These are phyloP conservation scores for Suhomyces bokatorum DNA, from an alignment of 1,139 yeast species.

Conservation along the genomic window DNA sequence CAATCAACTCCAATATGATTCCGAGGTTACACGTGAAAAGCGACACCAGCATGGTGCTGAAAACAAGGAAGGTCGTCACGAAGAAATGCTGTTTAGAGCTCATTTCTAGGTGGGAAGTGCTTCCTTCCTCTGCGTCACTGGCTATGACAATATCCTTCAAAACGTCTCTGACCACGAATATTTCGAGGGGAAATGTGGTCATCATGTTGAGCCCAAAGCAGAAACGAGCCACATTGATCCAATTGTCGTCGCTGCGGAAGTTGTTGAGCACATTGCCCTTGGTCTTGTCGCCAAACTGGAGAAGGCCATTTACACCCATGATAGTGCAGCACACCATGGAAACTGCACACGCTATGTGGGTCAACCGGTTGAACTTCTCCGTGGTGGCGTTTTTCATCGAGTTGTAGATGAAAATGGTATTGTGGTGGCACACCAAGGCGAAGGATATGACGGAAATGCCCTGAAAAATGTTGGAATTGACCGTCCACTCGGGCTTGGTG, in stretches of 20 bases:
- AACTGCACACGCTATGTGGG: slow-evolving; percentile 81
- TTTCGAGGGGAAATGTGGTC: slow-evolving; percentile 88
- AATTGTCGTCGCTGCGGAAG: slow-evolving; percentile 70
- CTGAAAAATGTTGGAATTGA: slow-evolving; percentile 72
- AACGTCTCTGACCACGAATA: slow-evolving; percentile 88
- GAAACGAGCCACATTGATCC: slow-evolving; percentile 81
- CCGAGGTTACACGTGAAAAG: slow-evolving; percentile 86
- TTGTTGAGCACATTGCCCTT: slow-evolving; percentile 87
- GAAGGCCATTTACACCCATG: slow-evolving; percentile 79
- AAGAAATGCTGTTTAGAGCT: slow-evolving; percentile 54
- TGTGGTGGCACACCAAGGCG: slow-evolving; percentile 94
- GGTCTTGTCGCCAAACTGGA: slow-evolving; percentile 73
- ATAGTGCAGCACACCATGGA: slow-evolving; percentile 78
- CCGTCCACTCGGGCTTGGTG: slow-evolving; percentile 48
- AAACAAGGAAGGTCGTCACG: slow-evolving; percentile 68
- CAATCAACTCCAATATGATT: slow-evolving; percentile 82
- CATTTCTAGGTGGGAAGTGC: slow-evolving; percentile 44
- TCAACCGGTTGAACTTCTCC: slow-evolving; percentile 69
- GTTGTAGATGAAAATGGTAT: slow-evolving; percentile 84
- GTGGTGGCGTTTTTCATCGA: slow-evolving; percentile 76
- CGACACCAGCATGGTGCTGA: slow-evolving; percentile 73
- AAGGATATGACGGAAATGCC: slow-evolving; percentile 91
- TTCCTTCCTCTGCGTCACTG: slow-evolving; percentile 21
- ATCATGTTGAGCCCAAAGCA: slow-evolving; percentile 94
- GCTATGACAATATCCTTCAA: slow-evolving; percentile 58